Base-by-base conservation (phyloP, 2,329 filamentous ascomycete genomes). In the Penicillium brevicompactum region DNA sequence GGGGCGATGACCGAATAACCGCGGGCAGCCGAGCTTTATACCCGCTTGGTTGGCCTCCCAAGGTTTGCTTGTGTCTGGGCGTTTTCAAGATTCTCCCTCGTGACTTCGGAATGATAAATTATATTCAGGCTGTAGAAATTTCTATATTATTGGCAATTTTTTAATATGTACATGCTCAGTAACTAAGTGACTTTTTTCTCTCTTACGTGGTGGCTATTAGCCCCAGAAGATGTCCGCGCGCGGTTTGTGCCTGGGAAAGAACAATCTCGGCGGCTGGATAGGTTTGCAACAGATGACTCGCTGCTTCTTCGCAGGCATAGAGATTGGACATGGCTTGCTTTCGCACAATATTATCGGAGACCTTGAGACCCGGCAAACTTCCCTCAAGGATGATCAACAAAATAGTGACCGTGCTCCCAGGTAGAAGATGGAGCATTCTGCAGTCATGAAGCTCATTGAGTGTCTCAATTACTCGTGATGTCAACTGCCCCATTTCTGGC, bases 261-360 rank as follows among this genome's bases (percentile, higher is more conserved):
- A 56, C 53, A 47, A 56, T 53, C 16, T 56, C 40, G 9, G 53
- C 53, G 10, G 53, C 53, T n/a, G 53, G 53, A 45, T 56, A 56
- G 13, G 53, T 56, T 46, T 56, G 49, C 31, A 53, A 16, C 32
- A 56, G 22, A 21, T 44, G 30, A 1, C 44, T 46, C 24, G 53
- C 53, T 4, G 49, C 44, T 47, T 56, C 45, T 38, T 56, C 49
- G 10, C 53, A 52, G 6, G 45, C 31, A 7, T 53, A 53, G 10
- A 56, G 31, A 34, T 51, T 54, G 16, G 47, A 54, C 52, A 54
- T 54, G 2, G 52, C 52, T 31, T 54, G 52, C 41, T 32, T 44
- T 14, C 52, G 44, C 41, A 54, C 52, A n/a, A 54, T 27, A 11
- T 41, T 27, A 31, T 54, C 52, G 16, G 52, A 40, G 10, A 46